A percentile compares a stretch with the other conserved stretches of the same genome.
These are phyloP conservation scores for Fusarium solani-melongenae DNA, from an alignment of 2,329 filamentous ascomycete genomes.

Conservation along the genomic window DNA sequence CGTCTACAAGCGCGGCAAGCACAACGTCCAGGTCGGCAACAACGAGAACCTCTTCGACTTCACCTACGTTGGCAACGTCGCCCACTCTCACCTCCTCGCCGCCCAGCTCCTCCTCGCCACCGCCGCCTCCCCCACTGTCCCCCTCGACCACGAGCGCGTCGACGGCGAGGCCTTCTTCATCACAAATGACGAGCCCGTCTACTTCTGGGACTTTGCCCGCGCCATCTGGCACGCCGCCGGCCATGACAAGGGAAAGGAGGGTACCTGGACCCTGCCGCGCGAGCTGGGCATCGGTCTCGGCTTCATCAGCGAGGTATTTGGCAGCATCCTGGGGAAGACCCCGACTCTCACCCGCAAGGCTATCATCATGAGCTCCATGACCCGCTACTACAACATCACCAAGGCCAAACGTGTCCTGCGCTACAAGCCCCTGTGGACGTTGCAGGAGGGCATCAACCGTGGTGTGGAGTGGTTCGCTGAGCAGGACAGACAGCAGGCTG, in stretches of 20 bases:
- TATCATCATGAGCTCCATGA: conserved; percentile 77
- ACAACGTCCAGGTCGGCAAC: conserved; percentile 82
- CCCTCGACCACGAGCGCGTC: conserved; percentile 78
- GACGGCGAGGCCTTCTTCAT: conserved; percentile 92
- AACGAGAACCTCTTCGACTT: conserved; percentile 73
- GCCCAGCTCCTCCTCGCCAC: conserved; percentile 76
- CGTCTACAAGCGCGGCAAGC: conserved; percentile 74
- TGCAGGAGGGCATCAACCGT: conserved; percentile 72
- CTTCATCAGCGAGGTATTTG: conserved; percentile 63
- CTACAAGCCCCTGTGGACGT: conserved; percentile 73
- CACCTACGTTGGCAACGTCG: conserved; percentile 72
- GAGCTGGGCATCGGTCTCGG: conserved; percentile 65
- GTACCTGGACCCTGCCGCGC: conserved; percentile 66
- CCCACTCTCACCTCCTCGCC: conserved; percentile 85
- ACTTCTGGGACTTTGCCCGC: conserved; percentile 90
- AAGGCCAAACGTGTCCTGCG: conserved; percentile 79
- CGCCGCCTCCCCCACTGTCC: conserved; percentile 64
- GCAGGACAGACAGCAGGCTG: conserved; percentile 54
- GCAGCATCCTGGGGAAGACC: conserved; percentile 60
- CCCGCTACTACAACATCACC: conserved; percentile 79
- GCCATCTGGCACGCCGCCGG: conserved; percentile 78
- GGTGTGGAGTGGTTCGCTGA: conserved; percentile 67
- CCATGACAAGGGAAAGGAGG: conserved; percentile 60
- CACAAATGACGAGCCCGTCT: conserved; percentile 88
- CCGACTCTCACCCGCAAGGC: conserved; percentile 69